These are phyloP conservation scores for Gentiana dahurica DNA, from an alignment of 257 asterid genomes.

Conservation along the genomic window DNA sequence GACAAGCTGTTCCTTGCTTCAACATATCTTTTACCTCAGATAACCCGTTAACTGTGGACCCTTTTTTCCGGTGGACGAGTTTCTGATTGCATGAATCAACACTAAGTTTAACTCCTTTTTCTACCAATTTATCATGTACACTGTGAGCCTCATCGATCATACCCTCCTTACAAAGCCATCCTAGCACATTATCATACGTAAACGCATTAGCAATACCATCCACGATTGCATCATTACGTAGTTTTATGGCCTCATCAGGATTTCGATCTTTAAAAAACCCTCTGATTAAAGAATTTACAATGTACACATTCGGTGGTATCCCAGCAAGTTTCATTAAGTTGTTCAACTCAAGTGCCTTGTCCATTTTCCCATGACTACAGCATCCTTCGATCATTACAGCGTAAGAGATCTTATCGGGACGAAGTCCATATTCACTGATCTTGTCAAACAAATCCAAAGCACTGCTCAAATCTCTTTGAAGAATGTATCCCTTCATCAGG, in stretches of 20 bases:
- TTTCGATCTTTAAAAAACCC: constrained; percentile 39
- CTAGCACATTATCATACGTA: constrained; percentile 46
- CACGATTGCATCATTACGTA: constrained; percentile 45
- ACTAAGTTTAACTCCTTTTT: constrained; percentile 40
- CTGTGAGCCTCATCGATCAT: constrained; percentile 40
- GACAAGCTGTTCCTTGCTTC: constrained; percentile 18
- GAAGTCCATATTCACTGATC: constrained; percentile 38
- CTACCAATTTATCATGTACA: constrained; percentile 55
- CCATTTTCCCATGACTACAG: constrained; percentile 38
- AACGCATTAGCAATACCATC: constrained; percentile 49
- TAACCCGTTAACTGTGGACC: constrained; percentile 57
- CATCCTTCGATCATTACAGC: constrained; percentile 82
- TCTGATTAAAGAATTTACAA: constrained; percentile 51
- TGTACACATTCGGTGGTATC: constrained; percentile 38
- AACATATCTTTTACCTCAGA: constrained; percentile 27
- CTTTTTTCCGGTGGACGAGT: constrained; percentile 50
- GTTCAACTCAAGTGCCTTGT: constrained; percentile 50
- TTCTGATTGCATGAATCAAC: constrained; percentile 52
- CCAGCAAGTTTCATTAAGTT: constrained; percentile 49
- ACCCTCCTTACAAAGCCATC: constrained; percentile 46
- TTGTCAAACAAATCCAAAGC: constrained; percentile 51
- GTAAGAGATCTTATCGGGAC: constrained; percentile 68
- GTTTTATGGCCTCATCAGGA: constrained; percentile 39
- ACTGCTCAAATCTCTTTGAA: constrained; percentile 43
- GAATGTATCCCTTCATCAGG: constrained; percentile 78